Evolutionary conservation across 2,329 filamentous ascomycete species (phyloP).

Genomic region (Tolypocladium ophioglossoides): DNA sequence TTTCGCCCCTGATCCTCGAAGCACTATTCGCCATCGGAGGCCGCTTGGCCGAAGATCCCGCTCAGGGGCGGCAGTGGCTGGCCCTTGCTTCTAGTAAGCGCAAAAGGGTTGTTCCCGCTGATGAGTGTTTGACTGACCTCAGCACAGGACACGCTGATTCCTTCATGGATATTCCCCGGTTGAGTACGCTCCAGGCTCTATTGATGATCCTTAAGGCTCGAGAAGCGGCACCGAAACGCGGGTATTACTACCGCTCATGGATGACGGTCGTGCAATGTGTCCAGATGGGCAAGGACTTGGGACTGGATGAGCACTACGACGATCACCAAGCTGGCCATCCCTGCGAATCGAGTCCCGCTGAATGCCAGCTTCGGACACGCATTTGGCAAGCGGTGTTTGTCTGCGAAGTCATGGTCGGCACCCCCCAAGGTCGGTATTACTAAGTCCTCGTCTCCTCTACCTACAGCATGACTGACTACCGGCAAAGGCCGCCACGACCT

Average conservation of each 20-base stretch:
- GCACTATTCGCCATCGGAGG: conserved; percentile 86
- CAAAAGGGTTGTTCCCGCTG: neutral
- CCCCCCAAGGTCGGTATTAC: conserved; percentile 61
- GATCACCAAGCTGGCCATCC: conserved; percentile 61
- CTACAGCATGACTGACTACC: conserved; percentile 4
- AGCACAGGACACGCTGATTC: conserved; percentile 71
- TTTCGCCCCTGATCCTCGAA: conserved; percentile 82
- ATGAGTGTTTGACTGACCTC: neutral
- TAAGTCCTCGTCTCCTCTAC: neutral
- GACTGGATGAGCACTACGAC: conserved; percentile 76
- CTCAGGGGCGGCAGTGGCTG: conserved; percentile 85
- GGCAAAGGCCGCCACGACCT: conserved; percentile 65
- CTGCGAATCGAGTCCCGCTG: conserved; percentile 58
- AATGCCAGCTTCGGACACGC: conserved; percentile 75
- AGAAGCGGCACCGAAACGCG: conserved; percentile 83
- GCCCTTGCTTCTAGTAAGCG: conserved; percentile 69
- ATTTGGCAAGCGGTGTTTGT: conserved; percentile 85
- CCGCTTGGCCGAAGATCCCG: conserved; percentile 70
- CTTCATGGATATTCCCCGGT: conserved; percentile 82
- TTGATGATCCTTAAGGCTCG: conserved; percentile 82
- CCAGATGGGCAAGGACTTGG: conserved; percentile 86
- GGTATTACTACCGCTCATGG: conserved; percentile 96
- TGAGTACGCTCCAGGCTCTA: conserved; percentile 87
- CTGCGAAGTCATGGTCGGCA: conserved; percentile 86
- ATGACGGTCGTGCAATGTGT: conserved; percentile 89